Evolutionary conservation across 352 stramenopile genomes (phyloP), one percentile per base, ranked within the genome.

Genomic region (Phytophthora crassamura): DNA sequence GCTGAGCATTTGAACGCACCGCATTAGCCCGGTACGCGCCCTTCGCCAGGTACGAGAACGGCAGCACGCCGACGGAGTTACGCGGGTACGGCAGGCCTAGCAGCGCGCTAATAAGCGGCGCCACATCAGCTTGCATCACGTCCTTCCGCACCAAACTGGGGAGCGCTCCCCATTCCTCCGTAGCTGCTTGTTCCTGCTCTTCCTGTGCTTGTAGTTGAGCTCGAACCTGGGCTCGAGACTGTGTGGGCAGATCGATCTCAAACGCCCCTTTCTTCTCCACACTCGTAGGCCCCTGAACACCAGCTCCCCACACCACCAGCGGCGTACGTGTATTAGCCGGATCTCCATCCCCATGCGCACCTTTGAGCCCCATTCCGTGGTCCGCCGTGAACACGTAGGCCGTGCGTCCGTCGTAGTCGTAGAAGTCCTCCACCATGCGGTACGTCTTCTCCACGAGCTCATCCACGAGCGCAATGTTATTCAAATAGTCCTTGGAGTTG

Each of bases 311-410:
- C 0, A 79, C 88, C 1, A 94, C 76, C 6, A 96, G 64, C 18
- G 86, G 88, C 15, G 88, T 96, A 1, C 88, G 80, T 20, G 88
- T 96, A 63, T 94, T 94, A 7, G 79, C 75, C 7, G 86, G 88
- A 30, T 94, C 84, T 18, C 88, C 88, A 55, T 96, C 86, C 12
- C 84, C 88, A 59, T 96, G 88, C 3, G 88, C 84, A 25, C 86
- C 88, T 61, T 94, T 90, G 54, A 87, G 70, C 20, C 85, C 89
- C 88, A 96, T 96, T 9, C 88, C 86, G 59, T 96, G 88, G 60
- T 96, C 88, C 2, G 88, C 86, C 5, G 77, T 96, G 63, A 96
- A 94, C 25, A 96, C 75, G 47, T 89, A 96, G 9, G 88, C 79
- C 3, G 88, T 96, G 10, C 64, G 59, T 48, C 69, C 78, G 64